A percentile compares a stretch with the other conserved stretches of the same genome.
Evolutionary conservation across 768 basidiomycete species (phyloP).

Genomic region (Mycena leptocephala): DNA sequence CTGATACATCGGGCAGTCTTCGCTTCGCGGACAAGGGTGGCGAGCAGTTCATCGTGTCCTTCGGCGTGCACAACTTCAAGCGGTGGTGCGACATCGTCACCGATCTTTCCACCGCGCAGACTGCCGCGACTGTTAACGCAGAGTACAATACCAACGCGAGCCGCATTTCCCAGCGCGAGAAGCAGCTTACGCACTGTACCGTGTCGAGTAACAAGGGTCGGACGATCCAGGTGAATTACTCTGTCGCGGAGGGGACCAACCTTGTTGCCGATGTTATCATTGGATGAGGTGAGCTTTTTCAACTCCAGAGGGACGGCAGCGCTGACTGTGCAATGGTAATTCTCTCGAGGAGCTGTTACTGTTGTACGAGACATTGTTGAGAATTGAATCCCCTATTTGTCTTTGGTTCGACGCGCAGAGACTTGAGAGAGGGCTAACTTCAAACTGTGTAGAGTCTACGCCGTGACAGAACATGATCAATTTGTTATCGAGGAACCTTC

Average conservation of each 20-base stretch:
- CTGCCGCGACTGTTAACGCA: constrained; percentile 30
- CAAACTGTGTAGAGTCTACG: constrained; percentile 8
- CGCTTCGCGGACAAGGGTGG: constrained; percentile 48
- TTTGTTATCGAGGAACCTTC: constrained; percentile 7
- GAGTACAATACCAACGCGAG: constrained; percentile 16
- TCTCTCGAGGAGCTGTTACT: constrained; percentile 8
- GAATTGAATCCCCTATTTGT: constrained; percentile 2
- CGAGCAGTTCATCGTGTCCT: constrained; percentile 50
- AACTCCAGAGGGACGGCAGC: neutral
- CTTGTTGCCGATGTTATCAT: constrained; percentile 16
- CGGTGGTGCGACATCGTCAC: constrained; percentile 58
- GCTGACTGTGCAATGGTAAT: constrained; percentile 5
- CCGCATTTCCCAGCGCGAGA: constrained; percentile 12
- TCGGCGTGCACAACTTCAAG: constrained; percentile 59
- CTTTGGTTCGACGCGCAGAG: constrained; percentile 1
- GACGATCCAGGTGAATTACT: constrained; percentile 18
- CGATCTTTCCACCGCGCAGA: constrained; percentile 42
- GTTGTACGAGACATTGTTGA: constrained; percentile 6
- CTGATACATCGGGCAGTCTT: constrained; percentile 57
- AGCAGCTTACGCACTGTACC: constrained; percentile 10
- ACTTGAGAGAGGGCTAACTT: neutral
- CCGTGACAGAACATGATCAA: constrained; percentile 7
- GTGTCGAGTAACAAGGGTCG: constrained; percentile 14
- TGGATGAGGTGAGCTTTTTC: constrained; percentile 16
- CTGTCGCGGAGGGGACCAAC: constrained; percentile 12